phyloP scores from a whole-genome alignment of 2,329 filamentous ascomycete genomes.

The Xylaria sp. region DNA sequence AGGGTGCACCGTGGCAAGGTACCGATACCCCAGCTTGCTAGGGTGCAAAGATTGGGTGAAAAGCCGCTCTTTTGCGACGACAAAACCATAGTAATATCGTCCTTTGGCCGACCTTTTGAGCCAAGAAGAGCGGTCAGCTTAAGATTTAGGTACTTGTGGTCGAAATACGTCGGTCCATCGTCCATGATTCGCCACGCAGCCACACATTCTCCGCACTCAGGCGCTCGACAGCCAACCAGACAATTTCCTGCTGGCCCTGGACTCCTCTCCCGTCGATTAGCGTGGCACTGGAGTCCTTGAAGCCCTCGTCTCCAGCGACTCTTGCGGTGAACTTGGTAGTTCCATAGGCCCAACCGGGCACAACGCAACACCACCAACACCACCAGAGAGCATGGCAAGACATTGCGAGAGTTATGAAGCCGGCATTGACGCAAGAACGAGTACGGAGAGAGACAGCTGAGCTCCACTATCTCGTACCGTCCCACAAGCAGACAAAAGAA shows the following conservation, averaged over 20 bases:
- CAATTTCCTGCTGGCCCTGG: conserved; percentile 15
- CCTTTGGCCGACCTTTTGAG: conserved; percentile 32
- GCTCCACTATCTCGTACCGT: not conserved
- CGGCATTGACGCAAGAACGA: not conserved
- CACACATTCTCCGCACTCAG: conserved; percentile 28
- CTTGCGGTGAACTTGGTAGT: conserved; percentile 40
- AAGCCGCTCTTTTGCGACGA: conserved; percentile 23
- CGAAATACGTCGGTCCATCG: conserved; percentile 17
- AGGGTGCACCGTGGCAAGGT: conserved; percentile 5
- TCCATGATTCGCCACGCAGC: conserved; percentile 30
- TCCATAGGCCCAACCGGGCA: conserved; percentile 6
- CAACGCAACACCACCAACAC: conserved; percentile 2
- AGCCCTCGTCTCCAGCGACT: conserved; percentile 28
- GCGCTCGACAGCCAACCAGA: conserved; percentile 30
- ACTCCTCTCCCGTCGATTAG: conserved; percentile 26
- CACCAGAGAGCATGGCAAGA: not conserved
- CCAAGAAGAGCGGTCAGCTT: conserved; percentile 40
- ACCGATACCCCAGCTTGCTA: conserved; percentile 16
- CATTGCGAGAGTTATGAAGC: conserved; percentile 1
- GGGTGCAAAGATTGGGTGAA: conserved; percentile 14
- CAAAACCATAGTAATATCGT: conserved; percentile 7
- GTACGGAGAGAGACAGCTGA: not conserved
- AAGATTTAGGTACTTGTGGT: conserved; percentile 28
- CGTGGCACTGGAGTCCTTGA: conserved; percentile 29
- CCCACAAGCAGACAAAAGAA: conserved; percentile 14